Base-by-base conservation (phyloP, 2,329 filamentous ascomycete species). In the Aureobasidium sp. region DNA sequence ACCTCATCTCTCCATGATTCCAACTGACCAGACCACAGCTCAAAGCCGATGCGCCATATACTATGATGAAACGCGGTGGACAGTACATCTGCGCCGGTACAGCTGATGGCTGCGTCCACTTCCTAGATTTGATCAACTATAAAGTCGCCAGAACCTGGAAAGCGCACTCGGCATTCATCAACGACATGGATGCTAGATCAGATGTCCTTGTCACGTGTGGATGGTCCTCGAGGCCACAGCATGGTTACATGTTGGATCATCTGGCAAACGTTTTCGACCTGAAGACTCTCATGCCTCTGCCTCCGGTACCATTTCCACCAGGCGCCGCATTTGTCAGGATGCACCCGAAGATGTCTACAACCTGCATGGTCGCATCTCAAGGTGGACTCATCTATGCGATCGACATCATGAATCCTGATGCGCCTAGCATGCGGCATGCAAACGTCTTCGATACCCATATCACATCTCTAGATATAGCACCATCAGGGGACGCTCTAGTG, bases 161-260 rank as follows among this genome's bases (percentile, higher is more conserved):
- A 71, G 91, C 93, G 0, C 94, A 99, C 71, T 87, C 88, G 1
- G 89, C 90, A 9, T 84, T 86, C 57, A 90, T 99, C 72, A 96
- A 91, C 73, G 93, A 97, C 73, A 97, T 99, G 90, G 94, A 99
- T 76, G 91, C 92, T 9, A 90, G 94, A 71, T 90, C 94, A 70
- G 93, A 97, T 73, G 94, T 94, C 67, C 85, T 99, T 60, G 89
- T 97, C 24, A 97, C 94, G 5, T 99, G 94, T 73, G 94, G 94
- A 39, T 96, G 90, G 75, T 96, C 93, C 1, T 82, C 91, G 27
- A 85, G 93, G 67, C 91, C 92, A 69, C 81, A 90, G 66, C 85
- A 87, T 39, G 85, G 85, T 44, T 89, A 89, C 65, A 91, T 95
- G 78, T 84, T 95, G 37, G 94, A 99, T 70, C 90, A 91, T 0